Base-by-base conservation (phyloP, 2,329 filamentous ascomycete genomes). In the Coniochaeta sp. region DNA sequence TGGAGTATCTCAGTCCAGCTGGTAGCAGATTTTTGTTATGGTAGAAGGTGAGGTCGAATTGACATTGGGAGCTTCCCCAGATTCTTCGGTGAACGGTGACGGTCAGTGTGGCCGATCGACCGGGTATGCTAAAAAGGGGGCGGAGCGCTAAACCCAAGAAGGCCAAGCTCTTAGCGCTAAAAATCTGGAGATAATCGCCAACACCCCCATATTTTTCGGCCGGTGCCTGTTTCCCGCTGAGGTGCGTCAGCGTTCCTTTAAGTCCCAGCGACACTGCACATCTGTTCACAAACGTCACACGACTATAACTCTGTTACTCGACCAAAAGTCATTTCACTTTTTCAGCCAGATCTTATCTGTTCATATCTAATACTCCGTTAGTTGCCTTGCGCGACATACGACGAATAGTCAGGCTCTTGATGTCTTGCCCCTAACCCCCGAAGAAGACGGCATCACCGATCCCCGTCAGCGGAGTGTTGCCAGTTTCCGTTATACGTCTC, bases 191-290 rank as follows among this genome's bases (percentile, higher is more conserved):
- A 42, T 24, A 42, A 42, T 6, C 18, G 12, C 20, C 38, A 18
- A 26, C 38, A 22, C 8, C 22, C n/a, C 6, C 18, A 14, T 13
- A 18, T 20, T 22, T 40, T 42, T 18, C 20, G 12, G 18, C 26
- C 12, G 9, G 18, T 33, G 9, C 18, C n/a, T 24, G 38, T 30
- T 6, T 12, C 12, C 27, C 27, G 18, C 38, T 42, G 38, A 12
- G 38, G 18, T 42, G 38, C 38, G 38, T 42, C 38, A 42, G 38
- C 38, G 38, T 42, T 42, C 38, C 38, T 42, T n/a, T n/a, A n/a
- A n/a, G n/a, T n/a, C n/a, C n/a, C n/a, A n/a, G n/a, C n/a, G 22
- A 26, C 38, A 42, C 10, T 42, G 38, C 38, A 26, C 38, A 42
- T 42, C 38, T 42, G 38, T 42, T 42, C 38, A 14, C 38, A 42